phyloP scores from a whole-genome alignment of 2,329 filamentous ascomycete species.

The Elsinoe necatrix region DNA sequence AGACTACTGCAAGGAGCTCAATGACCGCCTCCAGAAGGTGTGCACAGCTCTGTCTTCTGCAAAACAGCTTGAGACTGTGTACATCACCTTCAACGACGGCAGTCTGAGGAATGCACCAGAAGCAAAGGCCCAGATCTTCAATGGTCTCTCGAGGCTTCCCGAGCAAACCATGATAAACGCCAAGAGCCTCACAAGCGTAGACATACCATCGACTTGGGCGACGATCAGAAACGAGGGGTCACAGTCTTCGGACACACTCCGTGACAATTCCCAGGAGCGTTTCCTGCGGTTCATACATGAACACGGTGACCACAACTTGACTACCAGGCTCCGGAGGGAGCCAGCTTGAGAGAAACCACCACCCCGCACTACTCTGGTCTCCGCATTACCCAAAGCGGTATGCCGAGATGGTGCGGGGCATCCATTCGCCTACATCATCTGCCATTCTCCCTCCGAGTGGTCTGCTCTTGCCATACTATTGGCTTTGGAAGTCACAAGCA shows the following conservation, averaged over 20 bases:
- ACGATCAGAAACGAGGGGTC: neutral
- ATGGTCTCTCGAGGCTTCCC: neutral
- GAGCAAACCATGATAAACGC: neutral
- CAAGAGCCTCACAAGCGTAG: neutral
- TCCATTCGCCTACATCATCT: neutral
- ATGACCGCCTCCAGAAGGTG: constrained; percentile 23
- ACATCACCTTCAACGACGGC: constrained; percentile 28
- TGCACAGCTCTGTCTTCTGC: constrained; percentile 26
- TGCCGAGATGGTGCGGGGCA: constrained; percentile 12
- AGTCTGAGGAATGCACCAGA: neutral
- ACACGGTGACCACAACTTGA: neutral
- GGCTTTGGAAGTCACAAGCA: constrained; percentile 22
- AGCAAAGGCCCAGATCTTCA: constrained; percentile 2
- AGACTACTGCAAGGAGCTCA: constrained; percentile 27
- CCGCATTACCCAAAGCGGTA: constrained; percentile 10
- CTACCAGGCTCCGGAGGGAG: neutral
- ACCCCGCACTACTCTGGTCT: neutral
- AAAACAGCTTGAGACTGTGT: constrained; percentile 21
- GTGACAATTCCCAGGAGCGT: neutral
- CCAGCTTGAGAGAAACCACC: too few relatives aligned
- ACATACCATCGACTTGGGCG: neutral
- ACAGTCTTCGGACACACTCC: neutral
- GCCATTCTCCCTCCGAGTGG: neutral
- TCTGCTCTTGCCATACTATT: neutral
- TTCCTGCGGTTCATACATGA: neutral